phyloP scores from a whole-genome alignment of 805 yeast species.

The Millerozyma miso region DNA sequence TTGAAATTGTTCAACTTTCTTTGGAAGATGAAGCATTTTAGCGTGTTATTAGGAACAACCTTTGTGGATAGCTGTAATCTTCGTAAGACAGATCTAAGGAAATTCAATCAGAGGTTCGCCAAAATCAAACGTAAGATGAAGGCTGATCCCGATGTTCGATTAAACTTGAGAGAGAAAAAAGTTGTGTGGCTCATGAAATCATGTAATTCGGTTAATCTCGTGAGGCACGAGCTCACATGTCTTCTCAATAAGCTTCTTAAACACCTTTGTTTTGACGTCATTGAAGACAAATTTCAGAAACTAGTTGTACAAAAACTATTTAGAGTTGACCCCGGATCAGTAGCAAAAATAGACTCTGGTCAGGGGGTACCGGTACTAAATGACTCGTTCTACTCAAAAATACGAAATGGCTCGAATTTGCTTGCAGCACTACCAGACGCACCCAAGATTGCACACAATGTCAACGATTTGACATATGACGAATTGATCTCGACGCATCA shows the following conservation, averaged over 20 bases:
- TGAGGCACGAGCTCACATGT: slow-evolving; percentile 36
- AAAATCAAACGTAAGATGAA: slow-evolving; percentile 38
- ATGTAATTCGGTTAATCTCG: slow-evolving; percentile 30
- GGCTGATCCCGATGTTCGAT: slow-evolving; percentile 13
- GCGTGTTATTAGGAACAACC: slow-evolving; percentile 42
- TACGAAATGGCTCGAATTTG: background rate
- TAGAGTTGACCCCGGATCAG: slow-evolving; percentile 6
- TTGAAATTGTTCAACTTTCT: slow-evolving; percentile 78
- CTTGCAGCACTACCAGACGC: background rate
- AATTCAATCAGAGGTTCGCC: slow-evolving; percentile 10
- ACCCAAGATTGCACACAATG: slow-evolving; percentile 4
- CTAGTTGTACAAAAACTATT: slow-evolving; percentile 21
- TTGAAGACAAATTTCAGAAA: slow-evolving; percentile 36
- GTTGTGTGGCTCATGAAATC: slow-evolving; percentile 28
- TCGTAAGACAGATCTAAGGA: slow-evolving; percentile 21
- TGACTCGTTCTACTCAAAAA: slow-evolving; percentile 3
- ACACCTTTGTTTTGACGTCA: slow-evolving; percentile 44
- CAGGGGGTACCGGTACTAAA: slow-evolving; percentile 3
- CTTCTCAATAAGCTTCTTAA: slow-evolving; percentile 38
- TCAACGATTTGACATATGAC: slow-evolving; percentile 43
- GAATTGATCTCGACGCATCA: slow-evolving; percentile 41
- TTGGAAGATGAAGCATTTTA: slow-evolving; percentile 70
- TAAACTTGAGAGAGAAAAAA: slow-evolving; percentile 26
- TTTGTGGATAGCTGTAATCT: slow-evolving; percentile 24
- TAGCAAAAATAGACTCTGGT: background rate